A percentile compares a stretch with the other conserved stretches of the same genome.
Evolutionary conservation across 345 rosid genomes (phyloP).

Genomic region (Lepidium aucheri): DNA sequence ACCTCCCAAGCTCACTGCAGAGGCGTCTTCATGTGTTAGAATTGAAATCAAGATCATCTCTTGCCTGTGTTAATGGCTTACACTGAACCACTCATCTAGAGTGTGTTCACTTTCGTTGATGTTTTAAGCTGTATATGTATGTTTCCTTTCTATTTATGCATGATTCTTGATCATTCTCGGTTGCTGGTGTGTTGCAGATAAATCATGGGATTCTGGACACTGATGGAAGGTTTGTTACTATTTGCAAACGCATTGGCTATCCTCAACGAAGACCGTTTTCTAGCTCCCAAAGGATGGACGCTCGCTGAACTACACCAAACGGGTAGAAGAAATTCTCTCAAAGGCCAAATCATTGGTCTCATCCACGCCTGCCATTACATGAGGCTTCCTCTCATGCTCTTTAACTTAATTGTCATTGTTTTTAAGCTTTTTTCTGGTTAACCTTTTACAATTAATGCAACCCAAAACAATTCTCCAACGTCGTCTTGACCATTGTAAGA

Average conservation of each 20-base stretch:
- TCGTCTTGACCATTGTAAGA: background rate
- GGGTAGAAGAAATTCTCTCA: constrained; percentile 27
- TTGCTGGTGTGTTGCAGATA: background rate
- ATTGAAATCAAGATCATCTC: background rate
- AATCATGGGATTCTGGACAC: constrained; percentile 45
- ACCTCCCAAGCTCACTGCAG: background rate
- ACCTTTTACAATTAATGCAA: background rate
- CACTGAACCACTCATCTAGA: no score
- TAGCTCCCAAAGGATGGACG: constrained; percentile 51
- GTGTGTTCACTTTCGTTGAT: no score
- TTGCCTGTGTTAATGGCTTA: background rate
- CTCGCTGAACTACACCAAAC: constrained; percentile 38
- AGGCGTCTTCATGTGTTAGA: background rate
- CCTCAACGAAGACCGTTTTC: constrained; percentile 48
- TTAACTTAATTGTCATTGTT: constrained; percentile 23
- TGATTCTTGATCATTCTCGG: background rate
- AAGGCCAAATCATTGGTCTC: constrained; percentile 34
- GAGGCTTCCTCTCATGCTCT: constrained; percentile 33
- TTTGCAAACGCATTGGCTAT: constrained; percentile 52
- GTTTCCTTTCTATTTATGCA: background rate
- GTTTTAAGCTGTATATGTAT: background rate
- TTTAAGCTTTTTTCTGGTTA: constrained; percentile 28
- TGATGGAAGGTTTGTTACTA: constrained; percentile 38
- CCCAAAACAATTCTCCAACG: background rate
- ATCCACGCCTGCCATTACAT: constrained; percentile 31